Base-by-base conservation (phyloP, 805 yeast genomes). In the Clavispora asparagi region DNA sequence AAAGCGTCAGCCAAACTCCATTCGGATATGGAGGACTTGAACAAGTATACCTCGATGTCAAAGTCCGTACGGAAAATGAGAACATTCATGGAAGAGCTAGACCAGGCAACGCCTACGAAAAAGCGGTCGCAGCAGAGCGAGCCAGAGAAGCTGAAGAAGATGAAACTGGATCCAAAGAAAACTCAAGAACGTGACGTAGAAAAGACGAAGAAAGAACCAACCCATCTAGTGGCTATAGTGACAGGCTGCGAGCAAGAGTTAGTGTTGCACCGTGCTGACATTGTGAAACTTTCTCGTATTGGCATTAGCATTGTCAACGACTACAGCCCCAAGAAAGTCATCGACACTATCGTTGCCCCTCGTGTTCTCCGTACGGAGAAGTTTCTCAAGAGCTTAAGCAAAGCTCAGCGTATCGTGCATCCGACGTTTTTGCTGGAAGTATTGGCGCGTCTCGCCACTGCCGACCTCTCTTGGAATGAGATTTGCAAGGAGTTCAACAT, bases 291-390 rank as follows among this genome's bases (percentile, higher is more conserved):
- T 32, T 58, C 64, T 14, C 63, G 64, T n/a, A 56, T 81, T 10
- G 96, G 96, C 0, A 76, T 91, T 28, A 64, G 65, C 25, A 65
- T 86, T 2, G 62, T 69, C 14, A 65, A 72, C 12, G 78, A 75
- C 3, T 70, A 70, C 8, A 64, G 70, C 14, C 50, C 77, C 7
- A 72, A 70, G 40, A 62, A 73, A 39, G 42, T 43, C 9, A 56
- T 61, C 43, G 78, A 80, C 55, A 64, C 79, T 0, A 65, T 86
- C 10, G 78, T 91, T 10, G 91, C 97, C 0, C 96, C 97, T 1
- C 81, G 81, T 49, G 73, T 85, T n/a, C 60, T 86, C 55, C 72
- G 97, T 53, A 92, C 98, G 0, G 96, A 86, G 47, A 94, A 92
- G 65, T 91, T 92, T 57, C 71, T 92, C 44, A 76, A 78, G 38